A percentile compares a stretch with the other conserved stretches of the same genome.
Evolutionary conservation across 768 basidiomycete species (phyloP).

Genomic region (Lactifluus echinatus): DNA sequence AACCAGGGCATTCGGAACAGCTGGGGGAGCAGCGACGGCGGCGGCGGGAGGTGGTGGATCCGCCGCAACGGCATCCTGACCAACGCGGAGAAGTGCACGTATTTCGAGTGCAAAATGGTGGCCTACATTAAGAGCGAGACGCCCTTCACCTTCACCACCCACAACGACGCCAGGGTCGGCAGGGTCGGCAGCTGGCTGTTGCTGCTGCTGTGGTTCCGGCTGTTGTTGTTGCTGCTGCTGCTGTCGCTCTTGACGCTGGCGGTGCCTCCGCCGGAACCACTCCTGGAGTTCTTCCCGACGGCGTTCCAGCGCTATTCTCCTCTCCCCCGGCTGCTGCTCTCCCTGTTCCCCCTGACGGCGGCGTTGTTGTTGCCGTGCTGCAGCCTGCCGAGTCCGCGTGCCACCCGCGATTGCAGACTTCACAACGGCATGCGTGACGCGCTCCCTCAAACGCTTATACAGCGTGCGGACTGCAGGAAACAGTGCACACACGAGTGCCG

Average conservation of each 20-base stretch:
- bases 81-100: not conserved
- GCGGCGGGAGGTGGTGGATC: not conserved
- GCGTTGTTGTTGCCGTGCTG: not conserved
- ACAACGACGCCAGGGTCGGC: not conserved
- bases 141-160: conserved; percentile 18
- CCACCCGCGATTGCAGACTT: no score
- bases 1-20: not conserved
- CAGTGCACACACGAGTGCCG: conserved; percentile 25
- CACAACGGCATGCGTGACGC: conserved; percentile 23
- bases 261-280: not conserved
- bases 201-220: not conserved
- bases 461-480: conserved; percentile 24
- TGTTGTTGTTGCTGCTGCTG: not conserved
- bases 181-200: not conserved
- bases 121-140: conserved; percentile 22
- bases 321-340: not conserved
- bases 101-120: conserved; percentile 17
- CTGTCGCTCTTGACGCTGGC: not conserved
- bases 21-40: not conserved
- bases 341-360: not conserved
- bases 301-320: not conserved
- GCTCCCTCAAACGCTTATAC: conserved; percentile 22
- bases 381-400: not conserved
- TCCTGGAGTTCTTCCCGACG: not conserved
- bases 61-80: not conserved